Conservation (phyloP, 2,329 filamentous ascomycete genomes). For the Ilyonectria robusta region DNA sequence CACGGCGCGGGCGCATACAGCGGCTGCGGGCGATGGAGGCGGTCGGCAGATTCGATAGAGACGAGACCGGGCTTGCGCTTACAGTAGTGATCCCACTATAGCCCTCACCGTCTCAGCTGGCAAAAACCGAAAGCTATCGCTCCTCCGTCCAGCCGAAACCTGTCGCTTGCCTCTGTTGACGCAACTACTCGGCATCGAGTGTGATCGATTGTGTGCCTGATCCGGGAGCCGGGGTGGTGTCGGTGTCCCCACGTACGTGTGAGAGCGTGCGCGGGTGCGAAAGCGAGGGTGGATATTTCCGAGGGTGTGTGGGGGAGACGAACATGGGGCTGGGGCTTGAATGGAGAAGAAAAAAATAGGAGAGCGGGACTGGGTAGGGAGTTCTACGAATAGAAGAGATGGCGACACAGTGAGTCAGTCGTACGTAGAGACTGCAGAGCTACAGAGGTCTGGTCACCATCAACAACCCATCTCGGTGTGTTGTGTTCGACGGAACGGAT, state of each 20-base stretch:
- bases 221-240: not conserved
- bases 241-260: not conserved
- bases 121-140: not conserved
- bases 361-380: not conserved
- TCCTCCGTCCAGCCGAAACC: not conserved
- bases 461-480: not conserved
- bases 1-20: not conserved
- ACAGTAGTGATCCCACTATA: no score
- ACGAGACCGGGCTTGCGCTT: no score
- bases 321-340: not conserved
- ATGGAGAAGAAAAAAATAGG: not conserved
- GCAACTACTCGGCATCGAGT: not conserved
- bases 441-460: no score
- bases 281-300: not conserved
- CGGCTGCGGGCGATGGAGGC: not conserved
- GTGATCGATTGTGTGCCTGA: not conserved
- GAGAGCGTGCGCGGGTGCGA: not conserved
- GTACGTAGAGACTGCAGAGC: not conserved
- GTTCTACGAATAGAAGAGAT: not conserved
- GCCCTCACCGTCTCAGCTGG: no score
- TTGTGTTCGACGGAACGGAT: not conserved
- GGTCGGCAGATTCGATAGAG: no score
- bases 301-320: not conserved
- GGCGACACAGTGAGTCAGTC: not conserved
- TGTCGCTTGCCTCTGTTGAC: not conserved